Conservation (phyloP, 108 stramenopile species). For the Cyclotella sp. region DNA sequence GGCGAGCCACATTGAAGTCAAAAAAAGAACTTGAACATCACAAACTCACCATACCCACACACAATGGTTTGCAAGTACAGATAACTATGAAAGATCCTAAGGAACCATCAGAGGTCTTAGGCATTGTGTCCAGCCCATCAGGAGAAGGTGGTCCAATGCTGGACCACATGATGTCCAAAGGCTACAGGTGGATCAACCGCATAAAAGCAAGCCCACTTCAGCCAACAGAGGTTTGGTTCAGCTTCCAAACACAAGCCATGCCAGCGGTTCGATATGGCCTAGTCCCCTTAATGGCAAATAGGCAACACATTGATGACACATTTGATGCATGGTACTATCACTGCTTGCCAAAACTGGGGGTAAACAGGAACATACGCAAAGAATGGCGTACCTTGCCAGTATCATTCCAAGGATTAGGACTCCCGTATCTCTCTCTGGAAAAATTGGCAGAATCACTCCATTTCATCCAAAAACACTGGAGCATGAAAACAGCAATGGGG, state of each 20-base stretch:
- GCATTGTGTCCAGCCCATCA: too few species aligned
- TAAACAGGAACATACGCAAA: constrained; percentile 3
- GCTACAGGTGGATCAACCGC: too few species aligned
- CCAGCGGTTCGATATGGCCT: constrained; percentile 8
- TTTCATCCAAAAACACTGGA: constrained; percentile 13
- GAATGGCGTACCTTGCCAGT: not conserved
- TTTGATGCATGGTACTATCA: not conserved
- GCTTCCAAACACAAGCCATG: not conserved
- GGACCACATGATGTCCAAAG: too few species aligned
- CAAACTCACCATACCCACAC: too few species aligned
- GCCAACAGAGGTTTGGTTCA: too few species aligned
- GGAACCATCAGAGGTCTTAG: too few species aligned
- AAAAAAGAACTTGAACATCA: too few species aligned
- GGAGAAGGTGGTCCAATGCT: too few species aligned
- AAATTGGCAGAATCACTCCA: not conserved
- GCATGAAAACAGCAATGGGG: not conserved
- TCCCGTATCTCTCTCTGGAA: not conserved
- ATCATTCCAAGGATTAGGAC: constrained; percentile 6
- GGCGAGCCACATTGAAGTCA: too few species aligned
- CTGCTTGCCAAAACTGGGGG: not conserved
- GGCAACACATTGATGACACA: not conserved
- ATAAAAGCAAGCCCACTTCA: too few species aligned
- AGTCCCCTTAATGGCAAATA: not conserved
- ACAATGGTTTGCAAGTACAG: too few species aligned
- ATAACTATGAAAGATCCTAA: too few species aligned